These are phyloP conservation scores for Neonectria ditissima DNA, from an alignment of 2,329 filamentous ascomycete species.

Conservation along the genomic window DNA sequence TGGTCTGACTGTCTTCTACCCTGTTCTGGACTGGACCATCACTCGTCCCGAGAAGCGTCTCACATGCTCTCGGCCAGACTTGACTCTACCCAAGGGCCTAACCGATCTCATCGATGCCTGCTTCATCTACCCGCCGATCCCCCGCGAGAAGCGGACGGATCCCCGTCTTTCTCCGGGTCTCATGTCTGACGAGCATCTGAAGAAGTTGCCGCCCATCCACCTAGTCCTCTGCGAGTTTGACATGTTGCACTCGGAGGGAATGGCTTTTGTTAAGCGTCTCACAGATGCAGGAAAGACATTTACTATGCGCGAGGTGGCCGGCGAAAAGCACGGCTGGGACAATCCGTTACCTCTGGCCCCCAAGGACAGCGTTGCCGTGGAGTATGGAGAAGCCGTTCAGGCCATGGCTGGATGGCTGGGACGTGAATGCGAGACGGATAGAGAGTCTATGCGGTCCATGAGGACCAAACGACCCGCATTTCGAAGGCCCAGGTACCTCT, in stretches of 20 bases:
- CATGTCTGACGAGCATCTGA: constrained; percentile 65
- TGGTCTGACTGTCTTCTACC: constrained; percentile 71
- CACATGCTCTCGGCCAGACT: constrained; percentile 66
- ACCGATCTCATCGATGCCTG: constrained; percentile 73
- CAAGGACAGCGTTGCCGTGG: constrained; percentile 58
- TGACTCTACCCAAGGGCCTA: constrained; percentile 67
- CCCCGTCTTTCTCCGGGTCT: constrained; percentile 69
- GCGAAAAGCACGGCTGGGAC: constrained; percentile 63
- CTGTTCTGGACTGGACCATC: constrained; percentile 70
- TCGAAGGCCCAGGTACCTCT: constrained; percentile 48
- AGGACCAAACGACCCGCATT: constrained; percentile 49
- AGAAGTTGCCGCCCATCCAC: constrained; percentile 65
- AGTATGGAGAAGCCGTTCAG: constrained; percentile 59
- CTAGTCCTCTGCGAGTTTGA: constrained; percentile 74
- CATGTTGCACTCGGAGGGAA: constrained; percentile 71
- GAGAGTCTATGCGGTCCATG: constrained; percentile 51
- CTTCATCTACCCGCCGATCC: constrained; percentile 67
- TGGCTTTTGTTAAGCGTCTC: constrained; percentile 71
- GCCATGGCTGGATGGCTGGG: constrained; percentile 57
- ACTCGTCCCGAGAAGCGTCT: constrained; percentile 66
- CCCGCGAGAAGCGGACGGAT: constrained; percentile 59
- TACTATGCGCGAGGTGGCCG: constrained; percentile 57
- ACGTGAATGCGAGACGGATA: constrained; percentile 52
- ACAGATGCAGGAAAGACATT: constrained; percentile 49
- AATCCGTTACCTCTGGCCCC: constrained; percentile 58